Evolutionary conservation across 2,329 filamentous ascomycete species (phyloP), one percentile per base, ranked within the genome.

Genomic region (Colletotrichum camelliae): DNA sequence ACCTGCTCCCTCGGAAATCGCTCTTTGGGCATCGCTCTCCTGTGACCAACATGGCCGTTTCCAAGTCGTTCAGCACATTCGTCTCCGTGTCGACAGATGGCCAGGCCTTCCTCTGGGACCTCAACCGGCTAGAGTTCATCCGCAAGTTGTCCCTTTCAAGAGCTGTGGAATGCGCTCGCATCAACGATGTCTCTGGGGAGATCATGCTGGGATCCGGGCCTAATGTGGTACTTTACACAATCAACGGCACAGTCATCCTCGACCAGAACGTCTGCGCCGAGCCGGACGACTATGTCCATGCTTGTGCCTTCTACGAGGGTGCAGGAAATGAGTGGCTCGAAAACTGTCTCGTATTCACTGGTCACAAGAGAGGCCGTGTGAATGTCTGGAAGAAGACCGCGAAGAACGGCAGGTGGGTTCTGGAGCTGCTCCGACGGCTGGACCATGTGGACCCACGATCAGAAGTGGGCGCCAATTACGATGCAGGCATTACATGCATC

Each of bases 291-390:
- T 92, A 90, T 39, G 92, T 98, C 4, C 89, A 95, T 65, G 93
- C 94, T 1, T 97, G 96, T 78, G 95, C 96, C 4, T 98, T 98
- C 83, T 98, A 98, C 85, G 96, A 98, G 83, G 96, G 96, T 0
- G 91, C 93, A 0, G 94, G 93, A 3, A 97, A 96, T 79, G 97
- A 98, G 85, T 98, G 96, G 95, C 88, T 98, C 5, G 95, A 97
- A 84, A 93, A 94, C 70, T 93, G 94, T 76, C 88, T 99, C 58
- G 87, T 98, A 48, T 96, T 99, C 78, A 98, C 96, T 0, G 97
- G 97, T 0, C 97, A 98, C 82, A 89, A 91, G 77, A 89, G 93
- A 67, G 97, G 97, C 0, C 89, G 96, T 16, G 96, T 98, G 39
- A 98, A 98, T 80, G 92, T 94, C 24, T 94, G 93, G 91, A 87